Conservation (phyloP, 1,139 yeast species). For the Hyphopichia buzzinii region DNA sequence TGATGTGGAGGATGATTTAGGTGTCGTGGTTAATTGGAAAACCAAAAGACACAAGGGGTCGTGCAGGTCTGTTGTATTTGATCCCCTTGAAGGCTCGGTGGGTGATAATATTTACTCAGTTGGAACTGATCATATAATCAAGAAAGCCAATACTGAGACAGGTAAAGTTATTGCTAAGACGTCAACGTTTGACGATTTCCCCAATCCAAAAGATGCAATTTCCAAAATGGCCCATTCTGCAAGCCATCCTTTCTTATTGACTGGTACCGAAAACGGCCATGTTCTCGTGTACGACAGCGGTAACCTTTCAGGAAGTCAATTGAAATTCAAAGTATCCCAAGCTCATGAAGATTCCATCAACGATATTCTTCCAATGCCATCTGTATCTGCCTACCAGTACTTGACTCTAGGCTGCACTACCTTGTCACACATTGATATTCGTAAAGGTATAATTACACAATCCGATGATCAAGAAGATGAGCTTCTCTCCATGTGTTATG, state of each 20-base stretch:
- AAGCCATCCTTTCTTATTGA: slow-evolving; percentile 61
- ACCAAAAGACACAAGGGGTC: slow-evolving; percentile 86
- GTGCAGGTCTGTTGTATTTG: slow-evolving; percentile 72
- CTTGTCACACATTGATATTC: slow-evolving; percentile 71
- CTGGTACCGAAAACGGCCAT: slow-evolving; percentile 81
- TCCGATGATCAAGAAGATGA: slow-evolving; percentile 95
- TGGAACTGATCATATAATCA: slow-evolving; percentile 79
- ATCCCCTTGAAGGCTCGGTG: slow-evolving; percentile 41
- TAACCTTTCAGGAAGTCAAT: slow-evolving; percentile 33
- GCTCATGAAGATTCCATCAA: slow-evolving; percentile 79
- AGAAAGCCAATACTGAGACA: slow-evolving; percentile 66
- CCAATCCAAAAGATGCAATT: slow-evolving; percentile 34
- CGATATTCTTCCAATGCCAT: slow-evolving; percentile 64
- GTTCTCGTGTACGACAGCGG: slow-evolving; percentile 61
- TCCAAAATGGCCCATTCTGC: slow-evolving; percentile 64
- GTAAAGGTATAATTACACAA: slow-evolving; percentile 63
- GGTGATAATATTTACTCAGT: slow-evolving; percentile 63
- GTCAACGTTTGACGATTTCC: slow-evolving; percentile 24
- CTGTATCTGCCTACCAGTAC: slow-evolving; percentile 75
- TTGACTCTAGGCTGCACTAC: slow-evolving; percentile 84
- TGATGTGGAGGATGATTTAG: slow-evolving; percentile 25
- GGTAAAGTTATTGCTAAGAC: slow-evolving; percentile 73
- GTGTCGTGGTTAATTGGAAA: slow-evolving; percentile 60
- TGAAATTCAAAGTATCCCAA: slow-evolving; percentile 42
- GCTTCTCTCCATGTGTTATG: slow-evolving; percentile 68